These are phyloP conservation scores for Podospora bellae-mahoneyi DNA, from an alignment of 495 filamentous ascomycete genomes.

Conservation along the genomic window DNA sequence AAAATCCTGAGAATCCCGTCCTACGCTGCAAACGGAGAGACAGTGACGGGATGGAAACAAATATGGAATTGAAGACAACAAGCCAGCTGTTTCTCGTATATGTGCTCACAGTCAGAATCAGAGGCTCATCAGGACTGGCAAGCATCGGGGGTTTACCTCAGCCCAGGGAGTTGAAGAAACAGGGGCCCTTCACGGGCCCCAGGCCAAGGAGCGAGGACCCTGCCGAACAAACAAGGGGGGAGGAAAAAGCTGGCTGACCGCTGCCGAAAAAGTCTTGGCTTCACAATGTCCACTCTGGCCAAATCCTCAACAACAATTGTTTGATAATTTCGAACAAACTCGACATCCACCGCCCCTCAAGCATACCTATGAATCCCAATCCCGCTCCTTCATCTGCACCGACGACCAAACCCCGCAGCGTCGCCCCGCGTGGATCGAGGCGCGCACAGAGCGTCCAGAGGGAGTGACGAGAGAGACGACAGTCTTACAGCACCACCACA, in stretches of 20 bases:
- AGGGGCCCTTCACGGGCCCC: not conserved
- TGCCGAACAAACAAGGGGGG: not conserved
- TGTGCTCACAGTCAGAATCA: not conserved
- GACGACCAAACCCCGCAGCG: not conserved
- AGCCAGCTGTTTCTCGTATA: not conserved
- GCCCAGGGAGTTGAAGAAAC: not conserved
- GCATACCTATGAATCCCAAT: constrained; percentile 5
- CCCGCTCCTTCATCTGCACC: not conserved
- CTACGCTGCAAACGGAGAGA: not conserved
- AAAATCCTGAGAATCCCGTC: not conserved
- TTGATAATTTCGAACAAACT: constrained; percentile 2
- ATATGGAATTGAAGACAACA: not conserved
- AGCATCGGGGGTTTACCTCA: not conserved
- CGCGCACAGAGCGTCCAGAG: not conserved
- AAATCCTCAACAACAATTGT: constrained; percentile 6
- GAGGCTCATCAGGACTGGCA: not conserved
- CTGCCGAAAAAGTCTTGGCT: constrained; percentile 7
- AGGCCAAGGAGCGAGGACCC: not conserved
- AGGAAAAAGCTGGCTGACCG: not conserved
- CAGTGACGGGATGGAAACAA: not conserved
- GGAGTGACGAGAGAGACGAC: not conserved
- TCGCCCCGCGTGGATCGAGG: not conserved
- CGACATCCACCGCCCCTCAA: not conserved
- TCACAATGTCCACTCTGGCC: constrained; percentile 15
- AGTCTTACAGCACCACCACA: not conserved